Conservation (phyloP, 2,329 filamentous ascomycete species). For the Orbilia blumenaviensis region DNA sequence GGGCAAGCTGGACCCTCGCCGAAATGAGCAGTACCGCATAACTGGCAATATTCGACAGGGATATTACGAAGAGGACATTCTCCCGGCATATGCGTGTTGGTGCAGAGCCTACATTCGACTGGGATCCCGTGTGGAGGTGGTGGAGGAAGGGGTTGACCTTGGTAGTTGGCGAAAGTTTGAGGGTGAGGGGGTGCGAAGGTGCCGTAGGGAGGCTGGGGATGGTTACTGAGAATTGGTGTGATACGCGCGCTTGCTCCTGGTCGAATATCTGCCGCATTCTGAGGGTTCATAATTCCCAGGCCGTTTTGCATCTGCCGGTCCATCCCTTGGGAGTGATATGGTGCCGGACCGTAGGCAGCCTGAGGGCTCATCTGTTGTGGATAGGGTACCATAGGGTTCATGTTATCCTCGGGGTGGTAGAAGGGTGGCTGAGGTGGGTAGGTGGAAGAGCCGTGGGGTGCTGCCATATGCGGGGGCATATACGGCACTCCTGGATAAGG, state of each 20-base stretch:
- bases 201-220: neutral
- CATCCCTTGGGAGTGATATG: no score
- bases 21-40: conserved; percentile 72
- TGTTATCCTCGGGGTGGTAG: no score
- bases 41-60: conserved; percentile 70
- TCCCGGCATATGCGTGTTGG: conserved; percentile 67
- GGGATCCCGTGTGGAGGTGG: conserved; percentile 29
- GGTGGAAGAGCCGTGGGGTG: neutral
- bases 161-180: neutral
- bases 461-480: conserved; percentile 55
- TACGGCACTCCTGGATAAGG: conserved; percentile 48
- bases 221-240: conserved; percentile 19
- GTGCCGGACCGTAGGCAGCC: no score
- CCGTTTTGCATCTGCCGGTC: no score
- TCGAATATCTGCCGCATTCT: neutral
- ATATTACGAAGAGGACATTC: conserved; percentile 70
- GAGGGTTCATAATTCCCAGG: no score
- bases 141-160: neutral
- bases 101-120: conserved; percentile 67
- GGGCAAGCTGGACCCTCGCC: conserved; percentile 69
- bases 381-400: no score
- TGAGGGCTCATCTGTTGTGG: no score
- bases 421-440: no score
- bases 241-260: conserved; percentile 6
- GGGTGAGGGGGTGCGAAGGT: neutral